Conservation (phyloP, 805 yeast genomes). For the Grigorovia humatica region DNA sequence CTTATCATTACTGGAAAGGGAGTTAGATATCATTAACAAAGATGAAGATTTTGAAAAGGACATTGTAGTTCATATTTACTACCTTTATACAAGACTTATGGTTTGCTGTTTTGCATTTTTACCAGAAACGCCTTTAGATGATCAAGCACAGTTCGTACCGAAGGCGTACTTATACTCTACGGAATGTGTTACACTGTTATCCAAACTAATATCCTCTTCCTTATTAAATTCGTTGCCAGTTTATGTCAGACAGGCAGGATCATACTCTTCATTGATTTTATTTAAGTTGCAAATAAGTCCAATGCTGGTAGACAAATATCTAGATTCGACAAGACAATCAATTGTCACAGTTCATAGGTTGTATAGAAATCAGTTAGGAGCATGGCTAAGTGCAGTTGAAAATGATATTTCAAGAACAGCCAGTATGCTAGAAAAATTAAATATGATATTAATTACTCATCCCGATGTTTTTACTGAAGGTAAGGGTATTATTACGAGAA, state of each 20-base stretch:
- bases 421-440: constrained; percentile 77
- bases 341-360: constrained; percentile 87
- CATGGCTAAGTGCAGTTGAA: constrained; percentile 77
- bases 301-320: constrained; percentile 49
- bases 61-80: constrained; percentile 64
- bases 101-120: constrained; percentile 82
- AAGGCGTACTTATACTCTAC: constrained; percentile 76
- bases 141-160: constrained; percentile 75
- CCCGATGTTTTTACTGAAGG: constrained; percentile 70
- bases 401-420: constrained; percentile 90
- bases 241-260: constrained; percentile 75
- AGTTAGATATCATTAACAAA: constrained; percentile 60
- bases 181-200: constrained; percentile 65
- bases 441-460: constrained; percentile 75
- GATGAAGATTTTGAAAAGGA: constrained; percentile 56
- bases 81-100: constrained; percentile 66
- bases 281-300: constrained; percentile 79
- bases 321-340: constrained; percentile 84
- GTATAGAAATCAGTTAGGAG: constrained; percentile 76
- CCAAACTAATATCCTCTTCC: constrained; percentile 55
- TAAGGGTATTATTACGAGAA: constrained; percentile 69
- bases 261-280: constrained; percentile 66
- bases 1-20: constrained; percentile 65
- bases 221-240: constrained; percentile 79
- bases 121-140: constrained; percentile 82